A percentile compares a stretch with the other conserved stretches of the same genome.
Conservation (phyloP, 2,329 filamentous ascomycete genomes). For the Pestalotiopsis sp. region DNA sequence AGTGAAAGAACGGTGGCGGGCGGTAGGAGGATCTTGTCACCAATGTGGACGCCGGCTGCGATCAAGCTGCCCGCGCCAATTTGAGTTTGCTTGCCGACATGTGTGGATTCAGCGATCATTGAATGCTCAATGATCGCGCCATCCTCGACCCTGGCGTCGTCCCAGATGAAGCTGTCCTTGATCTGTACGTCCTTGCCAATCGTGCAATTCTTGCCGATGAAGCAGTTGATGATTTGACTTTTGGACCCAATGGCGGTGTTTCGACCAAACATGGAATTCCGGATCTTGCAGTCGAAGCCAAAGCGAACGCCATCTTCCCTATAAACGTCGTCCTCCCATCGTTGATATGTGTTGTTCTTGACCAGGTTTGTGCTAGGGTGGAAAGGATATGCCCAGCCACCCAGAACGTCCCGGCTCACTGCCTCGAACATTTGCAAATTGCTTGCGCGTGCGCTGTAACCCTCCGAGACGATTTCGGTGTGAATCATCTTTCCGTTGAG, state of each 20-base stretch:
- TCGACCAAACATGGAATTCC: slow-evolving; percentile 73
- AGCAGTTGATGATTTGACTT: slow-evolving; percentile 69
- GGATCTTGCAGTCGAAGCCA: slow-evolving; percentile 69
- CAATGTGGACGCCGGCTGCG: slow-evolving; percentile 74
- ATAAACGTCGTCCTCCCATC: slow-evolving; percentile 69
- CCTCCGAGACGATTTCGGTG: slow-evolving; percentile 77
- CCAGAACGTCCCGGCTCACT: slow-evolving; percentile 82
- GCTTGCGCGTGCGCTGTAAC: slow-evolving; percentile 83
- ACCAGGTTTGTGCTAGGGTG: slow-evolving; percentile 87
- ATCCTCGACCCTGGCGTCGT: slow-evolving; percentile 76
- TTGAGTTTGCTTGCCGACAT: slow-evolving; percentile 69
- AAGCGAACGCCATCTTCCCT: slow-evolving; percentile 77
- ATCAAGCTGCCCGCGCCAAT: slow-evolving; percentile 75
- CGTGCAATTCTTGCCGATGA: slow-evolving; percentile 80
- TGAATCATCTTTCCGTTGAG: slow-evolving; percentile 97
- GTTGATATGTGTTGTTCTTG: slow-evolving; percentile 72
- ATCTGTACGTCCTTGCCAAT: slow-evolving; percentile 85
- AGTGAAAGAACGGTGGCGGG: slow-evolving; percentile 37
- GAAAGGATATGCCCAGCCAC: slow-evolving; percentile 84
- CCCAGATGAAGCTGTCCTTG: slow-evolving; percentile 86
- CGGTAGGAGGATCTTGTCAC: slow-evolving; percentile 55
- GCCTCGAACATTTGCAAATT: slow-evolving; percentile 90
- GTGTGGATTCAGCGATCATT: slow-evolving; percentile 72
- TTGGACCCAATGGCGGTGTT: slow-evolving; percentile 74
- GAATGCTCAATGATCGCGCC: slow-evolving; percentile 68